Evolutionary conservation across 257 asterid species (phyloP).

Genomic region (Mentha longifolia): DNA sequence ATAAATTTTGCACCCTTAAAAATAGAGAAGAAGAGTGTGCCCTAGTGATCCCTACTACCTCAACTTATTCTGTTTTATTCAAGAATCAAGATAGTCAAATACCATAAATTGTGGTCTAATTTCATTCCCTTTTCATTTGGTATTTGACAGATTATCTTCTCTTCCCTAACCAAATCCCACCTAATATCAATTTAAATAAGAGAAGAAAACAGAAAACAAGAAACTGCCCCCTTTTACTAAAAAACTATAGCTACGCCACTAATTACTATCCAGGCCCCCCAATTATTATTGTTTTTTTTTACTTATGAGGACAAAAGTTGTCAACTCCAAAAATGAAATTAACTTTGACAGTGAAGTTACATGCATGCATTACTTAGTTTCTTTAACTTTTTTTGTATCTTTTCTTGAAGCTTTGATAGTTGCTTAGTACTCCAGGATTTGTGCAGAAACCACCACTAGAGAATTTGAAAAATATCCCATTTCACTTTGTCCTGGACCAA

Average conservation of each 20-base stretch:
- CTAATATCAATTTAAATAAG: constrained; percentile 59
- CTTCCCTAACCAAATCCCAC: constrained; percentile 66
- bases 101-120: constrained; percentile 25
- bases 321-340: constrained; percentile 11
- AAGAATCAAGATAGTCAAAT: constrained; percentile 33
- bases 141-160: constrained; percentile 36
- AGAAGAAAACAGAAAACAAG: constrained; percentile 52
- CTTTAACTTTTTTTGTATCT: constrained; percentile 25
- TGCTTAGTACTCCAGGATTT: constrained; percentile 33
- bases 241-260: constrained; percentile 8
- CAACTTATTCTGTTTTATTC: constrained; percentile 36
- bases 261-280: background rate
- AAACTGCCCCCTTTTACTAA: constrained; percentile 43
- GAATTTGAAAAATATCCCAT: constrained; percentile 19
- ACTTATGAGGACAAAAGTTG: too few species aligned
- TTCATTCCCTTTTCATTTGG: constrained; percentile 18
- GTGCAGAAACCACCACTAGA: constrained; percentile 25
- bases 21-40: constrained; percentile 11
- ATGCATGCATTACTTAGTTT: constrained; percentile 33
- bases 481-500: constrained; percentile 25
- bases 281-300: too few species aligned
- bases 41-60: constrained; percentile 31
- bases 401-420: constrained; percentile 18
- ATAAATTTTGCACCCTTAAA: background rate
- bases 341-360: constrained; percentile 39